Percentiles rank a stretch among this genome's conserved stretches.
These are phyloP conservation scores for Phytophthora multivora DNA, from an alignment of 352 stramenopile species.

Conservation along the genomic window DNA sequence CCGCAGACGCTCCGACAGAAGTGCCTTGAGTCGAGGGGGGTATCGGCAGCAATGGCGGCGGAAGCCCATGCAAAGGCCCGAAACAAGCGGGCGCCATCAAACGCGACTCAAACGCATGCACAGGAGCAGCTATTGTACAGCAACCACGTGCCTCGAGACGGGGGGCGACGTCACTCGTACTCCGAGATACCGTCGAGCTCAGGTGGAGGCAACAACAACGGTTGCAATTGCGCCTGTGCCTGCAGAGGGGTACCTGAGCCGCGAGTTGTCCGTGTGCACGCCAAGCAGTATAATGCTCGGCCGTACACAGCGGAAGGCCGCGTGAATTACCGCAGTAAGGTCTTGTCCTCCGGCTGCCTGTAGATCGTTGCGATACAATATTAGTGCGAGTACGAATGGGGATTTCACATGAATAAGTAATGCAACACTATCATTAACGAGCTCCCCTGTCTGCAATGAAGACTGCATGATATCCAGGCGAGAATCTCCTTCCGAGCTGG, in stretches of 20 bases:
- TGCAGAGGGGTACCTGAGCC: constrained; percentile 28
- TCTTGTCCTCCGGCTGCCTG: constrained; percentile 44
- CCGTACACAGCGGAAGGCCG: constrained; percentile 55
- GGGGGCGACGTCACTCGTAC: constrained; percentile 46
- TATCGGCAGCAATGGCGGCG: constrained; percentile 14
- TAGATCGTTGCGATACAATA: constrained; percentile 9
- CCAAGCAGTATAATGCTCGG: constrained; percentile 62
- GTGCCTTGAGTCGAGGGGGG: constrained; percentile 60
- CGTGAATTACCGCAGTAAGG: constrained; percentile 56
- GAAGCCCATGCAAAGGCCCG: constrained; percentile 20
- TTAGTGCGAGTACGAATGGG: neutral
- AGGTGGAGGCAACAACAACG: constrained; percentile 6
- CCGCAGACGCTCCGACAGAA: constrained; percentile 71
- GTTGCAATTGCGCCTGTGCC: constrained; percentile 15
- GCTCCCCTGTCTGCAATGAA: too few relatives aligned
- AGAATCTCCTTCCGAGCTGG: too few relatives aligned
- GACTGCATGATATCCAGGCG: too few relatives aligned
- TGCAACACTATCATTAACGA: neutral
- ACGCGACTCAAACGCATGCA: constrained; percentile 6
- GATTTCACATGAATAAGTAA: constrained; percentile 13
- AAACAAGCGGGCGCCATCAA: constrained; percentile 46
- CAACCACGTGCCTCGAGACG: constrained; percentile 4
- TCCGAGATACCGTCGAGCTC: constrained; percentile 34
- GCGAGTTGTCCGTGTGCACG: constrained; percentile 55
- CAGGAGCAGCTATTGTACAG: constrained; percentile 1